These are phyloP conservation scores for Kodamaea kakaduensis DNA, from an alignment of 805 yeast species.

Conservation along the genomic window DNA sequence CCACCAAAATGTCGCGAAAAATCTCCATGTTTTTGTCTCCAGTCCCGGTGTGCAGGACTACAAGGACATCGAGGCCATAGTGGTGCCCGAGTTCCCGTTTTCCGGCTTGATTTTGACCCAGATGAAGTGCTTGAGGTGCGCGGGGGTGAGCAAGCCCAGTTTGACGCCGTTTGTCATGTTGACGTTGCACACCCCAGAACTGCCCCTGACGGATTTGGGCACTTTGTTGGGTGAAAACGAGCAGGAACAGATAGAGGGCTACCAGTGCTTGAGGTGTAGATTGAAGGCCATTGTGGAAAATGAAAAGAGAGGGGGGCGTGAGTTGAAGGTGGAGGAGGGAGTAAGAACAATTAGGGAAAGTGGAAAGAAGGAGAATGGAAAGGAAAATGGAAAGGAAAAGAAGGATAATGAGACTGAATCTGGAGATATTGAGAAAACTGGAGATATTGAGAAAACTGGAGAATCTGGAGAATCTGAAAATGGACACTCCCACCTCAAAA, in stretches of 20 bases:
- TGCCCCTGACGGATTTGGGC: slow-evolving; percentile 41
- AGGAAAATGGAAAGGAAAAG: slow-evolving; percentile 22
- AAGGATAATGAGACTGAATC: slow-evolving; percentile 5
- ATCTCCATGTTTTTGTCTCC: slow-evolving; percentile 9
- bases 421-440: too few relatives aligned
- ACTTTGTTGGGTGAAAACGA: slow-evolving; percentile 54
- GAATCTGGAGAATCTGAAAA: too few relatives aligned
- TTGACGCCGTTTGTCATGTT: slow-evolving; percentile 63
- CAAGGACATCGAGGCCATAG: slow-evolving; percentile 13
- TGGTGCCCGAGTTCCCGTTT: slow-evolving; percentile 68
- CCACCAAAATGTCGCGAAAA: slow-evolving; percentile 13
- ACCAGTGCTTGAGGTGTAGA: slow-evolving; percentile 74
- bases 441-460: too few relatives aligned
- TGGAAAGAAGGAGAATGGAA: too few relatives aligned
- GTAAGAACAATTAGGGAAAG: too few relatives aligned
- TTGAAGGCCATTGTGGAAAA: slow-evolving; percentile 26
- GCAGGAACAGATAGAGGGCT: slow-evolving; percentile 70
- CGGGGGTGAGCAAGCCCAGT: slow-evolving; percentile 53
- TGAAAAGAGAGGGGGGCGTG: slow-evolving; percentile 20
- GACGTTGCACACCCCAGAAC: slow-evolving; percentile 72
- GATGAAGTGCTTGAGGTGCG: slow-evolving; percentile 67
- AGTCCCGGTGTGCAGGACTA: slow-evolving; percentile 11
- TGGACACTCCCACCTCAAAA: too few relatives aligned
- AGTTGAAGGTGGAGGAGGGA: slow-evolving; percentile 22
- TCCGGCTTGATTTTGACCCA: slow-evolving; percentile 62